Conservation (phyloP, 495 filamentous ascomycete genomes). For the Neurospora cerealis region DNA sequence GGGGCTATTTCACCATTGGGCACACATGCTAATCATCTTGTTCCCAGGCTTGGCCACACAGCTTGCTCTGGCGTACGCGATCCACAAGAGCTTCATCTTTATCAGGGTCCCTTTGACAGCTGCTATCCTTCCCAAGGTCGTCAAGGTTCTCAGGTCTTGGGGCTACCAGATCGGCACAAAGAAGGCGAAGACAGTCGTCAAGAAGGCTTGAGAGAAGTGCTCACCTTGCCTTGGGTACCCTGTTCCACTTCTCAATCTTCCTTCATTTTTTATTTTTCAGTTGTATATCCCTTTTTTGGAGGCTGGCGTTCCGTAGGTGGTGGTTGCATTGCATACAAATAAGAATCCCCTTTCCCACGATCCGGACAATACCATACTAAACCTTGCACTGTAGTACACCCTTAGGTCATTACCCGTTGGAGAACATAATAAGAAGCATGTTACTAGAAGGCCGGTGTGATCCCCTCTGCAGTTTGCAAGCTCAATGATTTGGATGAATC, state of each 20-base stretch:
- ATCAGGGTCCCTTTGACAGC: constrained; percentile 82
- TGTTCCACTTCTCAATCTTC: not conserved
- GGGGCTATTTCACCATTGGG: not conserved
- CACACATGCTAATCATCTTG: not conserved
- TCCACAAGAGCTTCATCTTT: constrained; percentile 98
- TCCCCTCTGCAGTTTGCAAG: not conserved
- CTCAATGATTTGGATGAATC: not conserved
- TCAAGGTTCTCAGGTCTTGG: constrained; percentile 75
- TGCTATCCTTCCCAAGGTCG: constrained; percentile 83
- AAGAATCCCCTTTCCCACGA: constrained; percentile 4
- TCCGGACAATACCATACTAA: not conserved
- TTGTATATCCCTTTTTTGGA: not conserved
- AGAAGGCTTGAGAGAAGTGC: not conserved
- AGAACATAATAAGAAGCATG: not conserved
- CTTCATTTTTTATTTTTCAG: not conserved
- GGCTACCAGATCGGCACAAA: constrained; percentile 55
- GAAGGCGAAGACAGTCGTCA: constrained; percentile 5
- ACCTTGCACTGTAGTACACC: not conserved
- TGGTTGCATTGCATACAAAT: constrained; percentile 4
- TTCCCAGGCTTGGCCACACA: constrained; percentile 55
- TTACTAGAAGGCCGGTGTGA: not conserved
- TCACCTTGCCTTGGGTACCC: not conserved
- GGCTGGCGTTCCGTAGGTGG: constrained; percentile 4
- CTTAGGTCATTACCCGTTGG: not conserved
- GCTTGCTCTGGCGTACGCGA: constrained; percentile 85